Evolutionary conservation across 768 basidiomycete species (phyloP).

Genomic region (Amanita pallidorosea): DNA sequence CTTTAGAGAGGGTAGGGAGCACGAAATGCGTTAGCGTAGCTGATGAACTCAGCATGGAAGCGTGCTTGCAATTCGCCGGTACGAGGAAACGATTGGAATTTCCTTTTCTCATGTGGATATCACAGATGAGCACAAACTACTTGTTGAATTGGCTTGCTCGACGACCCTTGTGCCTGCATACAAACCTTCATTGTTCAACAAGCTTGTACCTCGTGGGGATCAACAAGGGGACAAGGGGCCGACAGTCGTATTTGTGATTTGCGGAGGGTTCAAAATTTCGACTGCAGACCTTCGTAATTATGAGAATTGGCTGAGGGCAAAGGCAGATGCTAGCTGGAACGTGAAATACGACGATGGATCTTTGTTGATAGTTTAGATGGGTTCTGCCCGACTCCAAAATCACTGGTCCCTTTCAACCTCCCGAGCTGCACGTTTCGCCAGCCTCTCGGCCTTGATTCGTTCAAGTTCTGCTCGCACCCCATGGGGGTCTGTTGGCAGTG

Average conservation of each 20-base stretch:
- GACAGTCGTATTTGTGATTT: slow-evolving; percentile 55
- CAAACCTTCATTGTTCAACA: slow-evolving; percentile 41
- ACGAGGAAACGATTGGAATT: slow-evolving; percentile 10
- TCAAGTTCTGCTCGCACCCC: slow-evolving; percentile 60
- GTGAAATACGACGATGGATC: slow-evolving; percentile 31
- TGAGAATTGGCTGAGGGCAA: slow-evolving; percentile 21
- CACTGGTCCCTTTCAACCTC: slow-evolving; percentile 20
- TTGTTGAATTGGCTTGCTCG: slow-evolving; percentile 68
- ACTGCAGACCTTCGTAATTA: slow-evolving; percentile 43
- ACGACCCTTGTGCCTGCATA: slow-evolving; percentile 63
- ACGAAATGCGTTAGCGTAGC: slow-evolving; percentile 51
- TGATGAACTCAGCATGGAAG: slow-evolving; percentile 61
- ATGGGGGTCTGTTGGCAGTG: slow-evolving; percentile 54
- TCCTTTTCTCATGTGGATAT: slow-evolving; percentile 5
- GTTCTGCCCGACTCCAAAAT: not conserved
- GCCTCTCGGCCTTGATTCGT: slow-evolving; percentile 53
- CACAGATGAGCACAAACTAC: slow-evolving; percentile 63
- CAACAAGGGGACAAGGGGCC: slow-evolving; percentile 16
- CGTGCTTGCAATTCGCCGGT: slow-evolving; percentile 50
- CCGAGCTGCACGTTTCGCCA: slow-evolving; percentile 36
- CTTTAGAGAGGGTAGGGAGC: slow-evolving; percentile 45
- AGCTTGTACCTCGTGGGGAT: slow-evolving; percentile 27
- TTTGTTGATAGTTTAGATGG: slow-evolving; percentile 16
- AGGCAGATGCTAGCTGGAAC: slow-evolving; percentile 17
- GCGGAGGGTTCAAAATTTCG: slow-evolving; percentile 63